Base-by-base conservation (phyloP, 768 basidiomycete species). In the Trametes coccinea region DNA sequence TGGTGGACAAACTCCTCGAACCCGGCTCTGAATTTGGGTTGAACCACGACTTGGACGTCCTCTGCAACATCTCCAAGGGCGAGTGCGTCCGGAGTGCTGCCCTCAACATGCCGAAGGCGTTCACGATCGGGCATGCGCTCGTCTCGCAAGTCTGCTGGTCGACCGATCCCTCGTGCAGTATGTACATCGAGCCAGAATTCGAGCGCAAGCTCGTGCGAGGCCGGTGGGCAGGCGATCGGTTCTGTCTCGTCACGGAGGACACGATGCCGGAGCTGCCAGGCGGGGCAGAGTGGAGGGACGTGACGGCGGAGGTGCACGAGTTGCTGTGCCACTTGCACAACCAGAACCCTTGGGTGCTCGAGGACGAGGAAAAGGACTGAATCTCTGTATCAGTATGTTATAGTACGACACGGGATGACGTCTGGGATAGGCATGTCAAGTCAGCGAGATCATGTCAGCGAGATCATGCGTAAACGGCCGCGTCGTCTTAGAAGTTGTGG, bases 61-160 rank as follows among this genome's bases (percentile, higher is more conserved):
- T 61, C 33, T 54, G 52, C 43, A 61, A 61, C 48, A 16, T 56
- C 29, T 45, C 60, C 14, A 61, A 56, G 33, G 22, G 49, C 17
- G 40, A 44, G 37, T 56, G 51, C 54, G 49, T 61, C 41, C 54
- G 54, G 10, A 10, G 49, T 17, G 54, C 44, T 31, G 39, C 7
- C 9, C 54, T 61, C n/a, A 34, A 16, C 13, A 31, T 43, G 22
- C 37, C 33, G 13, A n/a, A n/a, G 30, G n/a, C 22, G 27, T 39
- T 43, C 5, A 55, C 46, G 4, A 53, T 55, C 40, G 47, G 37
- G 47, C 60, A 61, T 22, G 60, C 39, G 17, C 55, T 61, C 22
- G 41, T 52, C 2, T 41, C 31, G 44, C 40, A 50, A 0, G 37
- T 56, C 39, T 56, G 54, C 33, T 61, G 54, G 54, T 51, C 52